Conservation (phyloP, 768 basidiomycete species). For the Ramaria rubella region DNA sequence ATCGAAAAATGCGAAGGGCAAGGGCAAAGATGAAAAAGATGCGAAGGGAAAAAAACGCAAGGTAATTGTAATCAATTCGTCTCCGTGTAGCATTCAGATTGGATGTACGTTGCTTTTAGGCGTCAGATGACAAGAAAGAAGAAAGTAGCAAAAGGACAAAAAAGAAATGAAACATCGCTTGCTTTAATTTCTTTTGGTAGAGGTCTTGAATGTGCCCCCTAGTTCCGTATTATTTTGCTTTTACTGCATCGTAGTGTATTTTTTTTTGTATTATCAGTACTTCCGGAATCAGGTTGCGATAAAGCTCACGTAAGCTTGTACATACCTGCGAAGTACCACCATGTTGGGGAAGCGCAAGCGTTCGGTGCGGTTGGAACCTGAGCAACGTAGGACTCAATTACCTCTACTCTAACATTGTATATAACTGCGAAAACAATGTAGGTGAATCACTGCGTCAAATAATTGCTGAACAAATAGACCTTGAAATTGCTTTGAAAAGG, state of each 20-base stretch:
- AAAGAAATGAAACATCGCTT: constrained; percentile 28
- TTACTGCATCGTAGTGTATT: too few relatives aligned
- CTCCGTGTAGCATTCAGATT: neutral
- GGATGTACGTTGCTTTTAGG: constrained; percentile 13
- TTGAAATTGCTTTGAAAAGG: constrained; percentile 38
- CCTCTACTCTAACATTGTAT: neutral
- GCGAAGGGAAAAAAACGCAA: constrained; percentile 41
- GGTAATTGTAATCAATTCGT: constrained; percentile 26
- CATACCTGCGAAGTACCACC: neutral
- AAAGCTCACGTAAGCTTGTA: too few relatives aligned
- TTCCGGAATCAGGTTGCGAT: neutral
- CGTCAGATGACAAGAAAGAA: constrained; percentile 28
- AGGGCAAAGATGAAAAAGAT: constrained; percentile 25
- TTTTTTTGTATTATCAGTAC: neutral
- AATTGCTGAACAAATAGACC: constrained; percentile 35
- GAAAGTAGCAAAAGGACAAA: constrained; percentile 36
- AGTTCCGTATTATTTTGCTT: too few relatives aligned
- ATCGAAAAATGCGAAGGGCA: constrained; percentile 25
- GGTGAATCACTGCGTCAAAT: constrained; percentile 17
- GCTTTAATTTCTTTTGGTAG: too few relatives aligned
- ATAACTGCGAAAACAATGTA: neutral
- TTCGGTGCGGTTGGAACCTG: neutral
- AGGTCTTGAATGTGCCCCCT: too few relatives aligned
- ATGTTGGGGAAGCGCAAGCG: constrained; percentile 7
- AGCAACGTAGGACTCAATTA: neutral